Percentiles rank a stretch among this genome's conserved stretches.
phyloP scores from a whole-genome alignment of 2,329 filamentous ascomycete species.

The Colletotrichum coccodes region DNA sequence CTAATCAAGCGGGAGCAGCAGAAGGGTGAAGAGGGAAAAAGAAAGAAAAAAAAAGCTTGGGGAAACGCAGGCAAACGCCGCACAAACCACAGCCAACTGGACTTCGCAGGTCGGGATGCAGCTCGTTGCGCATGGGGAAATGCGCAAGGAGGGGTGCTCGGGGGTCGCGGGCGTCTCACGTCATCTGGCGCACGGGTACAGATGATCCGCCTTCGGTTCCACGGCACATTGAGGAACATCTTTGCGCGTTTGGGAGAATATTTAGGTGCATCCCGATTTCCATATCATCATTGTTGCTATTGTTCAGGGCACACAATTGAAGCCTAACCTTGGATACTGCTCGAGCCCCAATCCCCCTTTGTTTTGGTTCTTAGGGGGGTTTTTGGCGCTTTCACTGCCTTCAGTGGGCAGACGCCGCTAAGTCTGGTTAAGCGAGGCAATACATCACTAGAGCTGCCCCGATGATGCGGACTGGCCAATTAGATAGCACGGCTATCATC shows the following conservation, averaged over 20 bases:
- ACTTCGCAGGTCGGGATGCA: background rate
- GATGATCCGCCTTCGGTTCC: conserved; percentile 7
- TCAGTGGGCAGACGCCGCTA: background rate
- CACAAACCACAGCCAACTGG: background rate
- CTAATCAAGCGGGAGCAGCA: background rate
- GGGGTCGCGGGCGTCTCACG: conserved; percentile 18
- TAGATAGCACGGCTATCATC: background rate
- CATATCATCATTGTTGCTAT: background rate
- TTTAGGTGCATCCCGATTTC: background rate
- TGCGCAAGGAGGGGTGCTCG: background rate
- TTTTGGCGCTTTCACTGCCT: background rate
- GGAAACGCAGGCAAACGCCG: background rate
- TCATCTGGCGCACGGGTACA: conserved; percentile 26
- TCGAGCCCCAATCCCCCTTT: background rate
- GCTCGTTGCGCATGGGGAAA: background rate
- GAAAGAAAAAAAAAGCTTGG: background rate
- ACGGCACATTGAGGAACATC: background rate
- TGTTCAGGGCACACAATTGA: background rate
- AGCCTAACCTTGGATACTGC: background rate
- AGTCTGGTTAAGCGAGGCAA: conserved; percentile 2
- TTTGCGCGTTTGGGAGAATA: background rate
- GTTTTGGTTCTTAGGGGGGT: background rate
- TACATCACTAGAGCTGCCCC: conserved; percentile 2
- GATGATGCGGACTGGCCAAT: background rate
- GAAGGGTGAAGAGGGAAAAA: background rate